A percentile compares a stretch with the other conserved stretches of the same genome.
phyloP scores from a whole-genome alignment of 257 asterid genomes.

The Cordia subcordata region DNA sequence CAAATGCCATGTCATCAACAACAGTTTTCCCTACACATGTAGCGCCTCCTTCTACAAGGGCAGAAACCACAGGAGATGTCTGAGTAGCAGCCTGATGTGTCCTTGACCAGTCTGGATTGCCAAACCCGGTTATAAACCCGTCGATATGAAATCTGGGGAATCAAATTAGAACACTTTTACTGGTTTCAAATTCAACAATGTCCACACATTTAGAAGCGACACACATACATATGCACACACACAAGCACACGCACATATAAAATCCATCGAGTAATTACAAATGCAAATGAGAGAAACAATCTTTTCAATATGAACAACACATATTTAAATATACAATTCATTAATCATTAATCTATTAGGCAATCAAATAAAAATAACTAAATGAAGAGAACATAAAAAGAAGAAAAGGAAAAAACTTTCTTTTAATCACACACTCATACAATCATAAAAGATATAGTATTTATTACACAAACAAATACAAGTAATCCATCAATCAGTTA shows the following conservation, averaged over 20 bases:
- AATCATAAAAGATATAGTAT: no score
- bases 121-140: constrained; percentile 87
- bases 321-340: no score
- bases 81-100: constrained; percentile 70
- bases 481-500: no score
- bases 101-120: constrained; percentile 91
- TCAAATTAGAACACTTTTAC: constrained; percentile 15
- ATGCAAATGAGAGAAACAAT: no score
- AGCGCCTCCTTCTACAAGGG: constrained; percentile 94
- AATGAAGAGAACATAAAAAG: no score
- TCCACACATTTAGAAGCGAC: background rate
- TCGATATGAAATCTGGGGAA: constrained; percentile 68
- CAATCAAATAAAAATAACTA: no score
- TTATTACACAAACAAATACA: no score
- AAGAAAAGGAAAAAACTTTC: no score
- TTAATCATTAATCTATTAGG: no score
- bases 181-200: background rate
- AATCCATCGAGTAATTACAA: no score
- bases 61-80: constrained; percentile 65
- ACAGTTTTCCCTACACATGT: constrained; percentile 78
- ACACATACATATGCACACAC: background rate
- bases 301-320: no score
- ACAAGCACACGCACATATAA: background rate
- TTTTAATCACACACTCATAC: no score
- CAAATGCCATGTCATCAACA: constrained; percentile 82